These are phyloP conservation scores for Acer negundo DNA, from an alignment of 345 rosid genomes.

Conservation along the genomic window DNA sequence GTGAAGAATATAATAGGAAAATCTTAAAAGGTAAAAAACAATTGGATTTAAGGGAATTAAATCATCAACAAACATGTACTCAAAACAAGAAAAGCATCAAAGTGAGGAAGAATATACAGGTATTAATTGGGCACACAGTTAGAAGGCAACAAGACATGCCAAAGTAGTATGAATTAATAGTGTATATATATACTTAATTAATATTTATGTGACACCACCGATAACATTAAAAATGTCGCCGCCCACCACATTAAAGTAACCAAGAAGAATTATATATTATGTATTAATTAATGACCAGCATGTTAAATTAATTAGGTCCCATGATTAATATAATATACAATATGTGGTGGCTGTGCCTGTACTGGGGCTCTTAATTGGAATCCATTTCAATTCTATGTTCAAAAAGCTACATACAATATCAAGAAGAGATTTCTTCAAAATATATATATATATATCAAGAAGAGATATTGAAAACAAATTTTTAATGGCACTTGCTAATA, in stretches of 20 bases:
- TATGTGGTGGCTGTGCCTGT: slow-evolving; percentile 8
- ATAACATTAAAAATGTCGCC: neutral
- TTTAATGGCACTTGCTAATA: too few species aligned
- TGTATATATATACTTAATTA: neutral
- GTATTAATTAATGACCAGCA: neutral
- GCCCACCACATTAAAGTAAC: neutral
- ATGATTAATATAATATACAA: neutral
- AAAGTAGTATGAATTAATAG: too few species aligned
- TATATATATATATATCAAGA: too few species aligned
- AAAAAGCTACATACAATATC: neutral
- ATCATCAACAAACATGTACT: neutral
- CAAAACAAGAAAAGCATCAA: neutral
- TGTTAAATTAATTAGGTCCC: neutral
- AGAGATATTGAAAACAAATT: too few species aligned
- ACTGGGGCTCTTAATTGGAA: slow-evolving; percentile 17
- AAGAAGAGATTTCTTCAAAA: too few species aligned
- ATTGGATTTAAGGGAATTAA: neutral
- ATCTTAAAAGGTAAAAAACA: neutral
- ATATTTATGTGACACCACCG: neutral
- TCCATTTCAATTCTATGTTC: slow-evolving; percentile 10
- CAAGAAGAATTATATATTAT: neutral
- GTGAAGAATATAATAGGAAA: slow-evolving; percentile 9
- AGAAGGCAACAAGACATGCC: neutral
- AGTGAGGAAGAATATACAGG: neutral
- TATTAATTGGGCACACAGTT: too few species aligned